phyloP scores from a whole-genome alignment of 805 yeast genomes.

The Hanseniaspora mollemarum region DNA sequence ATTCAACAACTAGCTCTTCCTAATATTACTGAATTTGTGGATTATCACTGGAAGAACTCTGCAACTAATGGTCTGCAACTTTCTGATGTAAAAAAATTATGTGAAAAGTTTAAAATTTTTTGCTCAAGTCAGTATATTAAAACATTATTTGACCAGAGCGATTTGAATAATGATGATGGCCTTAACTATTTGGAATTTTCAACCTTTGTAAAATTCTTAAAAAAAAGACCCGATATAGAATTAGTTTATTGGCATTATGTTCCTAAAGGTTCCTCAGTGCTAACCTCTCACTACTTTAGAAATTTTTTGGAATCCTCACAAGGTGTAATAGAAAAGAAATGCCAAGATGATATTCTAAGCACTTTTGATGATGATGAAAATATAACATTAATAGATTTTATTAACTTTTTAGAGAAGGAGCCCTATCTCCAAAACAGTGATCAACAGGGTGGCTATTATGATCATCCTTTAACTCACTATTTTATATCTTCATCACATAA shows the following conservation, averaged over 20 bases:
- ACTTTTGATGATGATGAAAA: conserved; percentile 25
- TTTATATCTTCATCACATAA: conserved; percentile 89
- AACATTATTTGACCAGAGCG: conserved; percentile 44
- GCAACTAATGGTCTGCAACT: conserved; percentile 39
- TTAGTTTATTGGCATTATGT: conserved; percentile 37
- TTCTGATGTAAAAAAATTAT: conserved; percentile 54
- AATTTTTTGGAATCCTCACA: conserved; percentile 42
- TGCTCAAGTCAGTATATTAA: conserved; percentile 45
- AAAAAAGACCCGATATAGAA: conserved; percentile 51
- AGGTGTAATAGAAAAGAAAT: conserved; percentile 31
- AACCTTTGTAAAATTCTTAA: conserved; percentile 55
- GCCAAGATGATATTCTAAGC: conserved; percentile 30
- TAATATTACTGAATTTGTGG: conserved; percentile 46
- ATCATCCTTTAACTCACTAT: conserved; percentile 70
- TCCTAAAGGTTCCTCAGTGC: conserved; percentile 16
- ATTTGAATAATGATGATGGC: conserved; percentile 37
- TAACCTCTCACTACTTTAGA: conserved; percentile 29
- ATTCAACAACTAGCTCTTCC: conserved; percentile 54
- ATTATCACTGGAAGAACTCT: conserved; percentile 45
- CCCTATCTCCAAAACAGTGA: conserved; percentile 20
- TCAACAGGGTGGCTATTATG: conserved; percentile 30
- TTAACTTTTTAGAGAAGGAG: conserved; percentile 28
- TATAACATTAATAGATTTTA: conserved; percentile 22
- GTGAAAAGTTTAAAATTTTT: conserved; percentile 60
- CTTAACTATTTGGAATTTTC: conserved; percentile 67